Conservation (phyloP, 2,329 filamentous ascomycete genomes). For the Penicillium paneum region DNA sequence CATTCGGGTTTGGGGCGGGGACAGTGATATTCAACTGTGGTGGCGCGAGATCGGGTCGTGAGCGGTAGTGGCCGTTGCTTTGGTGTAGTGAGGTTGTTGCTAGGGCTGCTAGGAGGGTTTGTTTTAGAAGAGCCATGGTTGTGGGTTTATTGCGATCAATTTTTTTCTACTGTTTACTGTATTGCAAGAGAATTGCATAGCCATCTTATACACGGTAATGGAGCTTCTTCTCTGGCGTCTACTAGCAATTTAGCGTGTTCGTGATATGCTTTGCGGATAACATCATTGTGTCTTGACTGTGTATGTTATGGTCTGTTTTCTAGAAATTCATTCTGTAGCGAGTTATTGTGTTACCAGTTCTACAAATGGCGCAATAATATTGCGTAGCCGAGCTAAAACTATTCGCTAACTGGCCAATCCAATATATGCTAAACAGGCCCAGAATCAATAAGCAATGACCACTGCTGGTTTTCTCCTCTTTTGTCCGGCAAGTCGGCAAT, state of each 20-base stretch:
- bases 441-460: neutral
- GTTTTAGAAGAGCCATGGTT: neutral
- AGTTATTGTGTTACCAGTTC: neutral
- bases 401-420: neutral
- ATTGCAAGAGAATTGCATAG: too few species aligned
- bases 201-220: neutral
- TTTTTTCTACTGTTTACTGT: neutral
- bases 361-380: neutral
- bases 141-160: neutral
- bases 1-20: constrained; percentile 21
- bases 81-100: neutral
- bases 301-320: too few species aligned
- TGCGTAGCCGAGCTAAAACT: neutral
- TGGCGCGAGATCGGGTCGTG: neutral
- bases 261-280: neutral
- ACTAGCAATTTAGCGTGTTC: neutral
- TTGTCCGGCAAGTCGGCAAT: neutral
- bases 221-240: neutral
- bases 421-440: neutral
- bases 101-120: neutral
- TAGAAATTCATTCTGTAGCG: neutral
- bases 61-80: neutral
- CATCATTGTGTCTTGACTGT: neutral
- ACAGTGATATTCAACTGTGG: constrained; percentile 27
- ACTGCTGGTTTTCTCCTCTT: neutral